A percentile compares a stretch with the other conserved stretches of the same genome.
Conservation (phyloP, 2,329 filamentous ascomycete species). For the Fusarium sp. region DNA sequence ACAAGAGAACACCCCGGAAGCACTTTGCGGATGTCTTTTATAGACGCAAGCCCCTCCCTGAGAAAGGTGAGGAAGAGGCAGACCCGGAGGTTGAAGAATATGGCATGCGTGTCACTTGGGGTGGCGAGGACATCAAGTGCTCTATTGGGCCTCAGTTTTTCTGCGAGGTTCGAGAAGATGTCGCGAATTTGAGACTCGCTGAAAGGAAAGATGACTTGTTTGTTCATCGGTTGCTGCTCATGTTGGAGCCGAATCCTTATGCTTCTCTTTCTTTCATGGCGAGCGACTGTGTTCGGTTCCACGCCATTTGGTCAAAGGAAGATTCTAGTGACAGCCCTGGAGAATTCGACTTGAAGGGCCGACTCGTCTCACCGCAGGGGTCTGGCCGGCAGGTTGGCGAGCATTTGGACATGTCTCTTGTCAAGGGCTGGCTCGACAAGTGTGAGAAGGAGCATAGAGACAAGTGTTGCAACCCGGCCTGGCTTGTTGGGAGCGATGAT, state of each 20-base stretch:
- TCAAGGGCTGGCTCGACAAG: constrained; percentile 10
- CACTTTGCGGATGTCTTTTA: neutral
- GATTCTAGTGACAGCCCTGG: neutral
- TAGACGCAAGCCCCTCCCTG: neutral
- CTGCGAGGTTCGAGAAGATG: neutral
- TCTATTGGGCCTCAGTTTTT: neutral
- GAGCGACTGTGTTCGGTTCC: neutral
- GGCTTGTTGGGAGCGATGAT: neutral
- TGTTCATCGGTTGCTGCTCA: neutral
- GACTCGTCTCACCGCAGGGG: neutral
- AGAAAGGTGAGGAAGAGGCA: neutral
- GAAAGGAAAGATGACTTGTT: neutral
- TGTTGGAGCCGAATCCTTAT: constrained; percentile 10
- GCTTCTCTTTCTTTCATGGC: neutral
- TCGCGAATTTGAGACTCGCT: neutral
- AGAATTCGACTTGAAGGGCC: neutral
- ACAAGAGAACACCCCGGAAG: neutral
- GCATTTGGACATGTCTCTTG: neutral
- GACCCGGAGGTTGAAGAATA: constrained; percentile 1
- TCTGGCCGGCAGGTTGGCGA: constrained; percentile 2
- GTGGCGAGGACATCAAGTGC: neutral
- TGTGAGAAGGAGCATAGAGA: constrained; percentile 18
- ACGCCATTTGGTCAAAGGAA: constrained; percentile 5
- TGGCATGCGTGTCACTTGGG: constrained; percentile 5
- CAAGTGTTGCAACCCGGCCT: neutral